phyloP scores from a whole-genome alignment of 176 grass and related monocot species.

The Poa annua region DNA sequence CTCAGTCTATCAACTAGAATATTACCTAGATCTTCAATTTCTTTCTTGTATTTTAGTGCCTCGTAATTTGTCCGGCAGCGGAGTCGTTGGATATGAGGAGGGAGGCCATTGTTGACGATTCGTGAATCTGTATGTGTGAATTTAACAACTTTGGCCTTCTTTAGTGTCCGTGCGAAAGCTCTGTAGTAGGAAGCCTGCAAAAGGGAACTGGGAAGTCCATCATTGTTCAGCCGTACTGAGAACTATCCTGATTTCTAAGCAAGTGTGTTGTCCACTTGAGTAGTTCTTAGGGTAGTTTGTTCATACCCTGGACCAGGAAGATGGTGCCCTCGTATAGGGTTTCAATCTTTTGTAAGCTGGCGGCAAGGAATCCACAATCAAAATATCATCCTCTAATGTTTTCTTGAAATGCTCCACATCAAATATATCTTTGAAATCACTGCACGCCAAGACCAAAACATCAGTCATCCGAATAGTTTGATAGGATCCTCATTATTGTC shows the following conservation, averaged over 20 bases:
- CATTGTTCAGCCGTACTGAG: conserved; percentile 11
- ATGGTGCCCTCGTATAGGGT: conserved; percentile 64
- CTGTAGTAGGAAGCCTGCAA: conserved; percentile 91
- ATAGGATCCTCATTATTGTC: conserved; percentile 16
- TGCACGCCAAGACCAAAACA: conserved; percentile 42
- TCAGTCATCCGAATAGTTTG: conserved; percentile 31
- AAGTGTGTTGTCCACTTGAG: conserved; percentile 7
- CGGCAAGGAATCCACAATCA: conserved; percentile 73
- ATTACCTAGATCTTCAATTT: conserved; percentile 77
- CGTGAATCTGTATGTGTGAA: conserved; percentile 89
- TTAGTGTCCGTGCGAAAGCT: conserved; percentile 59
- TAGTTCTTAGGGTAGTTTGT: conserved; percentile 31
- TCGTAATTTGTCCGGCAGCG: conserved; percentile 90
- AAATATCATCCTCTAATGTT: conserved; percentile 72
- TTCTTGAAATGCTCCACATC: conserved; percentile 79
- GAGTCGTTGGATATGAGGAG: conserved; percentile 79
- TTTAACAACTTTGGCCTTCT: conserved; percentile 80
- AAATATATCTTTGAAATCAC: conserved; percentile 96
- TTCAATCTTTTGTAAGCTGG: conserved; percentile 55
- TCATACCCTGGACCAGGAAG: conserved; percentile 86
- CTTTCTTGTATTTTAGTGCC: conserved; percentile 67
- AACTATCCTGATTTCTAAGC: conserved; percentile 18
- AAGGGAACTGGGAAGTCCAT: not conserved
- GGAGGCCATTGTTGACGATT: conserved; percentile 84
- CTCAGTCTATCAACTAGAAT: conserved; percentile 78